phyloP scores from a whole-genome alignment of 2,329 filamentous ascomycete genomes.

The Trichoderma harzianum region DNA sequence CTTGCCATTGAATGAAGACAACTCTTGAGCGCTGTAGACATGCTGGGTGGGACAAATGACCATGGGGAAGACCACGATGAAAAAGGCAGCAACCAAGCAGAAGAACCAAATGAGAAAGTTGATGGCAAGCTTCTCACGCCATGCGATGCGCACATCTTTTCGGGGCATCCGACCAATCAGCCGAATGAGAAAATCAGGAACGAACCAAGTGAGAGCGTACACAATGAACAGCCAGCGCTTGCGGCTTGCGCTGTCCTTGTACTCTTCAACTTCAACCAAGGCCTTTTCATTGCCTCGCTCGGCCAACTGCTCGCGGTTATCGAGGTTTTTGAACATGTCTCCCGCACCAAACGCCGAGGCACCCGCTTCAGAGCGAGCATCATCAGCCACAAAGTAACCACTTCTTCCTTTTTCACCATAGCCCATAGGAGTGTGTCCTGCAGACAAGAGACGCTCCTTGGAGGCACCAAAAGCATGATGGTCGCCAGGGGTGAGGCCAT shows the following conservation, averaged over 20 bases:
- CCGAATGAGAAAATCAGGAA: constrained; percentile 80
- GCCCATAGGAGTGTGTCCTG: constrained; percentile 55
- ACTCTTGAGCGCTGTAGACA: constrained; percentile 76
- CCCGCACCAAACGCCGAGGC: constrained; percentile 86
- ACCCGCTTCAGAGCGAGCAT: constrained; percentile 86
- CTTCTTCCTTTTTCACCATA: constrained; percentile 72
- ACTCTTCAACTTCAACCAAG: constrained; percentile 85
- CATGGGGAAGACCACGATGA: constrained; percentile 82
- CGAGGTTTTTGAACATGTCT: constrained; percentile 97
- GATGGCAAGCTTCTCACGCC: constrained; percentile 97
- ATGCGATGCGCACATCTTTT: constrained; percentile 87
- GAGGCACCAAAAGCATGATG: constrained; percentile 60
- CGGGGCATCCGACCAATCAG: constrained; percentile 79
- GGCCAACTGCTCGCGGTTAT: constrained; percentile 89
- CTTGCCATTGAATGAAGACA: constrained; percentile 72
- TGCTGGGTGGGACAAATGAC: constrained; percentile 90
- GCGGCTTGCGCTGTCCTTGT: constrained; percentile 70
- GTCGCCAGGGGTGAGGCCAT: constrained; percentile 56
- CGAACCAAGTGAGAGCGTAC: constrained; percentile 77
- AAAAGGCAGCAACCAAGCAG: constrained; percentile 76
- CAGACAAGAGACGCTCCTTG: constrained; percentile 56
- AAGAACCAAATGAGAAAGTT: constrained; percentile 94
- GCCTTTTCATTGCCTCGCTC: constrained; percentile 92
- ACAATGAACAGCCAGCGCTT: constrained; percentile 89
- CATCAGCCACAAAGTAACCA: constrained; percentile 80